These are phyloP conservation scores for Breviolum minutum DNA, from an alignment of 73 alveolate genomes.

Conservation along the genomic window DNA sequence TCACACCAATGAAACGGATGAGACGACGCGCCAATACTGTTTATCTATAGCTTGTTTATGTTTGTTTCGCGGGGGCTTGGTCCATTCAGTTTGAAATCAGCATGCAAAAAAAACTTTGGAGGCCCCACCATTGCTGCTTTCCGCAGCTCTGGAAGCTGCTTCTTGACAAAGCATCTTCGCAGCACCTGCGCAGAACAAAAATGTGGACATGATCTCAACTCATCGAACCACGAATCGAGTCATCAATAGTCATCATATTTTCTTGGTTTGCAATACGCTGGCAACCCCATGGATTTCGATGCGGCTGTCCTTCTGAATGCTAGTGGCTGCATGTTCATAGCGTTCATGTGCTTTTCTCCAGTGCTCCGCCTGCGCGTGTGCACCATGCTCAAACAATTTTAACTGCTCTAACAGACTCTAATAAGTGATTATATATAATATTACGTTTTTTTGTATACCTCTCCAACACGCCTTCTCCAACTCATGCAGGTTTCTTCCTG, in stretches of 20 bases:
- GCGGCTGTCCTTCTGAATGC: neutral
- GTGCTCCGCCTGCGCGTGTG: neutral
- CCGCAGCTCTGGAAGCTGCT: slow-evolving; percentile 7
- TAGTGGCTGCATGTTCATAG: slow-evolving; percentile 16
- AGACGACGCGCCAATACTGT: neutral
- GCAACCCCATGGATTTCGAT: too few species aligned
- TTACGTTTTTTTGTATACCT: neutral
- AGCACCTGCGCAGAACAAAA: neutral
- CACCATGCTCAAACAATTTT: neutral
- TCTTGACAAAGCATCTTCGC: neutral
- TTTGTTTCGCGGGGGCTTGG: neutral
- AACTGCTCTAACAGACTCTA: neutral
- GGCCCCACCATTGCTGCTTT: neutral
- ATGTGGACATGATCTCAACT: neutral
- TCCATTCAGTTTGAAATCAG: neutral
- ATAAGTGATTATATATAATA: neutral
- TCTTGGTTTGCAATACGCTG: too few species aligned
- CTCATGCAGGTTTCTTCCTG: slow-evolving; percentile 12
- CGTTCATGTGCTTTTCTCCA: slow-evolving; percentile 16
- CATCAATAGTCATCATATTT: neutral
- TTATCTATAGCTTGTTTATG: neutral
- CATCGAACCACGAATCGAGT: neutral
- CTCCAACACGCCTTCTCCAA: neutral
- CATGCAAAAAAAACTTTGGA: neutral
- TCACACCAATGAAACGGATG: neutral